Percentiles rank a stretch among this genome's conserved stretches.
phyloP scores from a whole-genome alignment of 192 early-diverging fungal genomes.

The Jimgerdemannia flammicorona region DNA sequence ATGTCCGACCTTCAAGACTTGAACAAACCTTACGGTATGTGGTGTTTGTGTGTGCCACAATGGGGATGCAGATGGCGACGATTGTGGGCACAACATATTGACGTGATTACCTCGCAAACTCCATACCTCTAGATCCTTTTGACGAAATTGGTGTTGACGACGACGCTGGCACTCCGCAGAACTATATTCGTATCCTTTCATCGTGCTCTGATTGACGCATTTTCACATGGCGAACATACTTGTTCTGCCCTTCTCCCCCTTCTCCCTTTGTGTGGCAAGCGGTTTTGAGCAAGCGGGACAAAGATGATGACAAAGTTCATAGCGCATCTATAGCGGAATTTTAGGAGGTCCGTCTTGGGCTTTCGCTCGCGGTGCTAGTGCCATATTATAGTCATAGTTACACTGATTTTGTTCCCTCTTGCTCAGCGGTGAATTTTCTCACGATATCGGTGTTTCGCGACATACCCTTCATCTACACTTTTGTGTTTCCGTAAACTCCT shows the following conservation, averaged over 20 bases:
- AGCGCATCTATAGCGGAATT: not conserved
- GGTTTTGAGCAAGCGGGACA: not conserved
- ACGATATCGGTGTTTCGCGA: no score
- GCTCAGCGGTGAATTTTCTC: not conserved
- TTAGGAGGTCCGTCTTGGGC: not conserved
- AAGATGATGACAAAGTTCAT: not conserved
- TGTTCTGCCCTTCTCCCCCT: not conserved
- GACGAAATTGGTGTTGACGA: slow-evolving; percentile 2
- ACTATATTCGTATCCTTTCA: slow-evolving; percentile 1
- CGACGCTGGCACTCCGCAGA: not conserved
- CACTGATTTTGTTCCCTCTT: not conserved
- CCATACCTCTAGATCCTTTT: not conserved
- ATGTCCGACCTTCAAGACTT: slow-evolving; percentile 3
- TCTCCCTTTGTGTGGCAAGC: not conserved
- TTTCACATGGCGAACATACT: not conserved
- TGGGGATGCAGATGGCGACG: not conserved
- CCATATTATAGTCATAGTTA: not conserved
- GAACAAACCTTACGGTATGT: slow-evolving; percentile 1
- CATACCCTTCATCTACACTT: no score
- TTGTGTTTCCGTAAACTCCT: not conserved
- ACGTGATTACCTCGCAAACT: not conserved
- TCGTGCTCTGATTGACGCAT: not conserved
- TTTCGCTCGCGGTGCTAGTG: not conserved
- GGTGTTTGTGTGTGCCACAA: not conserved
- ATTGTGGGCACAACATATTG: not conserved